Evolutionary conservation across 140 eudicot species (phyloP).

Genomic region (Senecio squalidus): DNA sequence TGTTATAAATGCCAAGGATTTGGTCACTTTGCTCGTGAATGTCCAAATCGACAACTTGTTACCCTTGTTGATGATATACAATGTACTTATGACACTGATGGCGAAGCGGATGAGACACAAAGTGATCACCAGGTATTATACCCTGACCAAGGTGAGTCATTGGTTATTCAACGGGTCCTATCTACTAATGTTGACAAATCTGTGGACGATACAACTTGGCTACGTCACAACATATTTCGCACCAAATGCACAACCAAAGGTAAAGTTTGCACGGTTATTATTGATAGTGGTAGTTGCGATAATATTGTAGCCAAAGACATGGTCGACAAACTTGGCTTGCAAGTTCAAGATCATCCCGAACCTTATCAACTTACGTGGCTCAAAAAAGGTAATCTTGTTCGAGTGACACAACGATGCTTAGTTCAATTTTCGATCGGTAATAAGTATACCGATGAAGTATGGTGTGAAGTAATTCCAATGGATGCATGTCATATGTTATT

Average conservation of each 20-base stretch:
- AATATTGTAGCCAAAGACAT: conserved; percentile 12
- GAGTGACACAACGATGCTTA: conserved; percentile 17
- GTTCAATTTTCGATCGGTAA: conserved; percentile 19
- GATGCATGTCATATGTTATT: conserved; percentile 1
- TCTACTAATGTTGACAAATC: background rate
- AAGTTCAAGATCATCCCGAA: conserved; percentile 7
- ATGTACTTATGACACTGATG: background rate
- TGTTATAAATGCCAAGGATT: conserved; percentile 9
- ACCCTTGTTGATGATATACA: background rate
- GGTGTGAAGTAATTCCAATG: conserved; percentile 21
- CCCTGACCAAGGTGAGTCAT: conserved; percentile 9
- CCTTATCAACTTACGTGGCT: conserved; percentile 28
- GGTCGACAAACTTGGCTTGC: conserved; percentile 4
- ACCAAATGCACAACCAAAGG: conserved; percentile 24
- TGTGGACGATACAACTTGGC: conserved; percentile 12
- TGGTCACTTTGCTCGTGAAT: background rate
- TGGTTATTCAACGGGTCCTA: conserved; percentile 12
- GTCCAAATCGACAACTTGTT: background rate
- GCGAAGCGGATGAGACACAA: background rate
- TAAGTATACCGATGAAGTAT: conserved; percentile 13
- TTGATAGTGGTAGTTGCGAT: conserved; percentile 33
- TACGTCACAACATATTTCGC: conserved; percentile 27
- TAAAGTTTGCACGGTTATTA: conserved; percentile 24
- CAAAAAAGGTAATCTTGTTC: conserved; percentile 17
- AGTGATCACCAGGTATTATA: background rate